Evolutionary conservation across 495 filamentous ascomycete species (phyloP).

Genomic region (Podospora didyma): DNA sequence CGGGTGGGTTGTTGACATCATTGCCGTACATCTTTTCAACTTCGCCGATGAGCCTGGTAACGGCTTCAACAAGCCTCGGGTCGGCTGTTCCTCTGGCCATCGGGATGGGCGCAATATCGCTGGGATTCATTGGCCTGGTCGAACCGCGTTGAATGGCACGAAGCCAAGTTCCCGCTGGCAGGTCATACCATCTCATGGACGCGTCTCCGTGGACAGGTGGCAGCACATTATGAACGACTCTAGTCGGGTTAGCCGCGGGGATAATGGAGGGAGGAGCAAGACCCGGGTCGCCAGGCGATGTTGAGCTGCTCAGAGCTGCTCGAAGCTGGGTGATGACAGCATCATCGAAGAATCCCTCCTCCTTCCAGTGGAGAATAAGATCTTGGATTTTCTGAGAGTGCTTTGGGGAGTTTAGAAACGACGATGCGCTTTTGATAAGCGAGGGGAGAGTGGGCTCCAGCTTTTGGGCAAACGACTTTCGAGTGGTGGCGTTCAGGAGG

Average conservation of each 20-base stretch:
- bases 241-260: conserved; percentile 28
- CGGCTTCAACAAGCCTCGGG: too few relatives aligned
- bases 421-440: conserved; percentile 58
- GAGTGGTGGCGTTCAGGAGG: conserved; percentile 53
- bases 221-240: conserved; percentile 65
- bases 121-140: conserved; percentile 67
- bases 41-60: conserved; percentile 57
- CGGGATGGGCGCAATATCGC: conserved; percentile 65
- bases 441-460: conserved; percentile 58
- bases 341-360: conserved; percentile 61
- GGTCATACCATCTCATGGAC: conserved; percentile 73
- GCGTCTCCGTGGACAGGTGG: conserved; percentile 74
- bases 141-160: conserved; percentile 76
- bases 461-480: conserved; percentile 54
- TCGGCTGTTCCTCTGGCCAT: conserved; percentile 72
- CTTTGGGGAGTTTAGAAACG: conserved; percentile 60
- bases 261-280: too few relatives aligned
- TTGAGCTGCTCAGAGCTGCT: conserved; percentile 41
- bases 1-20: conserved; percentile 24
- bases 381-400: conserved; percentile 61
- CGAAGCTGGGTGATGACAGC: conserved; percentile 58
- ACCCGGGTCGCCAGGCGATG: too few relatives aligned
- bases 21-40: conserved; percentile 67
- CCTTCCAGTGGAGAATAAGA: conserved; percentile 70
- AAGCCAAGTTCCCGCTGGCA: conserved; percentile 79